phyloP scores from a whole-genome alignment of 2,329 filamentous ascomycete genomes.

The Paracoccidioides lutzii region DNA sequence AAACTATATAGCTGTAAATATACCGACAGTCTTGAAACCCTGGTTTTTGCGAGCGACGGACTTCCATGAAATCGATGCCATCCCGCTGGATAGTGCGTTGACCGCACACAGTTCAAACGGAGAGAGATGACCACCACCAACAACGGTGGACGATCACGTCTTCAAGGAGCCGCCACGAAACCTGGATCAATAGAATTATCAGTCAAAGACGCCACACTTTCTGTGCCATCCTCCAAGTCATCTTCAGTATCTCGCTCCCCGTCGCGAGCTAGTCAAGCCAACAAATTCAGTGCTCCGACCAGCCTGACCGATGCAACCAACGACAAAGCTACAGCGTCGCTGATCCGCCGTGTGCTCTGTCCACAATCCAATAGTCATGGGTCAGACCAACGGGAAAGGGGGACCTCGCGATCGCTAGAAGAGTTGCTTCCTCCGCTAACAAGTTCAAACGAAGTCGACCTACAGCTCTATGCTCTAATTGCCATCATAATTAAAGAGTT shows the following conservation, averaged over 20 bases:
- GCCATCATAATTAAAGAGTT: slow-evolving; percentile 83
- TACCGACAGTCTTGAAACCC: neutral
- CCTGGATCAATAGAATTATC: slow-evolving; percentile 25
- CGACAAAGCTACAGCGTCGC: slow-evolving; percentile 63
- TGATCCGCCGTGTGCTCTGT: slow-evolving; percentile 76
- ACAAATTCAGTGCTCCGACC: slow-evolving; percentile 18
- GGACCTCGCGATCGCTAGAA: slow-evolving; percentile 55
- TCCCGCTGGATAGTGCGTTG: neutral
- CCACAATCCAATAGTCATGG: slow-evolving; percentile 42
- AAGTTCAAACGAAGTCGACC: slow-evolving; percentile 83
- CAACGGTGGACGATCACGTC: slow-evolving; percentile 24
- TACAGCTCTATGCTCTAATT: slow-evolving; percentile 85
- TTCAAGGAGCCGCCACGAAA: slow-evolving; percentile 30
- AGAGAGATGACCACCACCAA: slow-evolving; percentile 29
- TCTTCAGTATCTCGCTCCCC: slow-evolving; percentile 20
- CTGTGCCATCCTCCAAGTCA: slow-evolving; percentile 18
- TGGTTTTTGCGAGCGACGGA: neutral
- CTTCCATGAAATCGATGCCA: slow-evolving; percentile 3
- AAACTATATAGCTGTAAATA: neutral
- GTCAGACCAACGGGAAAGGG: slow-evolving; percentile 41
- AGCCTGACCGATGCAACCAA: slow-evolving; percentile 42
- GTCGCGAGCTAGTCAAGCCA: slow-evolving; percentile 17
- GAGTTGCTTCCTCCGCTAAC: slow-evolving; percentile 81
- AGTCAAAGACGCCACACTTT: slow-evolving; percentile 17
- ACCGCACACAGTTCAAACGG: neutral